Percentiles rank a stretch among this genome's conserved stretches.
phyloP scores from a whole-genome alignment of 805 yeast species.

The Candida pseudofarinosa region DNA sequence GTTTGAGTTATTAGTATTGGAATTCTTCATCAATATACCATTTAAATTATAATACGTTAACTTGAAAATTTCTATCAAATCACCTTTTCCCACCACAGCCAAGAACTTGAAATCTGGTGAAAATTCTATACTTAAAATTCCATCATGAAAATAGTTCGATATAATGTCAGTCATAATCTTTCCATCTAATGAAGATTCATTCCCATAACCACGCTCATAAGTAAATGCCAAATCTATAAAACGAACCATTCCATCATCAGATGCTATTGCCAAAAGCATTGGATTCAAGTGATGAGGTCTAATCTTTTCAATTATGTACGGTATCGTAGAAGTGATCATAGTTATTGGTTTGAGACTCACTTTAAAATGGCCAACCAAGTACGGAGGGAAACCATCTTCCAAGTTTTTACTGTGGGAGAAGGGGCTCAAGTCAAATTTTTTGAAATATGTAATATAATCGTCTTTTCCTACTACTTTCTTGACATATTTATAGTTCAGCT shows the following conservation, averaged over 20 bases:
- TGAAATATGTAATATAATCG: constrained; percentile 31
- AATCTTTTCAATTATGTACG: constrained; percentile 7
- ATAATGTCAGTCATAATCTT: constrained; percentile 46
- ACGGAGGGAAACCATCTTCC: constrained; percentile 8
- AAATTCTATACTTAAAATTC: constrained; percentile 47
- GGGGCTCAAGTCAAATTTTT: constrained; percentile 33
- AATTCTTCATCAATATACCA: constrained; percentile 22
- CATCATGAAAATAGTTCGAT: constrained; percentile 63
- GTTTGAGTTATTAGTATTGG: constrained; percentile 6
- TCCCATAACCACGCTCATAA: constrained; percentile 23
- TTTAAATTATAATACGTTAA: constrained; percentile 39
- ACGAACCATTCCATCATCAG: constrained; percentile 63
- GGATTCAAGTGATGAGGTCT: constrained; percentile 28
- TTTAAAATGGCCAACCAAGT: constrained; percentile 54
- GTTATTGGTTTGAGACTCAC: constrained; percentile 60
- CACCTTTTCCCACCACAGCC: constrained; percentile 52
- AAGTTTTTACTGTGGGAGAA: constrained; percentile 9
- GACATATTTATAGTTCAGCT: constrained; percentile 8
- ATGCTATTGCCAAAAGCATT: constrained; percentile 45
- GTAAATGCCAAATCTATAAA: constrained; percentile 48
- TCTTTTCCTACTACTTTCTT: constrained; percentile 23
- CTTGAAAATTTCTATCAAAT: constrained; percentile 38
- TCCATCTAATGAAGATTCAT: constrained; percentile 13
- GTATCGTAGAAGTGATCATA: constrained; percentile 30
- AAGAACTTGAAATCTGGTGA: constrained; percentile 48